A percentile compares a stretch with the other conserved stretches of the same genome.
phyloP scores from a whole-genome alignment of 805 yeast species.

The Monosporozyma unispora region DNA sequence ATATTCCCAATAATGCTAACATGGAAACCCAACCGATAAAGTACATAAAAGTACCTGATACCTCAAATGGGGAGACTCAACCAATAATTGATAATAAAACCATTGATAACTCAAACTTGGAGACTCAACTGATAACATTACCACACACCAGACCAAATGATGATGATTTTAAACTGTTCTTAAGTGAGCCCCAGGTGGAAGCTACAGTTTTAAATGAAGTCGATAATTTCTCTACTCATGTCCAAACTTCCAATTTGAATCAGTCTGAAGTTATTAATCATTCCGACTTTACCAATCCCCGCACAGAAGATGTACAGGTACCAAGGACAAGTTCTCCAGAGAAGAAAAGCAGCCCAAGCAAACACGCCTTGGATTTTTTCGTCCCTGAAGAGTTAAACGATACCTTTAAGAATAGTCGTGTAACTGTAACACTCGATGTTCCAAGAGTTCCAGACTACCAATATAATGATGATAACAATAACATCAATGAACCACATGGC shows the following conservation, averaged over 20 bases:
- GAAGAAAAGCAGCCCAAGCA: conserved; percentile 3
- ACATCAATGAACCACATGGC: neutral
- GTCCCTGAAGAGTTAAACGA: neutral
- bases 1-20: neutral
- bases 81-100: no score
- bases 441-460: neutral
- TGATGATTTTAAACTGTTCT: neutral
- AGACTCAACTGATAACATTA: no score
- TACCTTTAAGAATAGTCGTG: neutral
- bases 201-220: neutral
- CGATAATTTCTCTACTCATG: neutral
- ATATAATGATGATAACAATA: neutral
- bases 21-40: neutral
- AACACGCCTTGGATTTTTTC: neutral
- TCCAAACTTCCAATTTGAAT: neutral
- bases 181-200: neutral
- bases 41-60: neutral
- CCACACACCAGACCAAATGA: neutral
- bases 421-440: neutral
- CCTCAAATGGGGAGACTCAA: neutral
- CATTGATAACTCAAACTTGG: no score
- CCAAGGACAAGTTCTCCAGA: conserved; percentile 20
- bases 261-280: neutral
- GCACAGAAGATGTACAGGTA: conserved; percentile 4
- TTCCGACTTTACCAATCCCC: neutral